Base-by-base conservation (phyloP, 305 asterid genomes). In the Solanum chacoense region DNA sequence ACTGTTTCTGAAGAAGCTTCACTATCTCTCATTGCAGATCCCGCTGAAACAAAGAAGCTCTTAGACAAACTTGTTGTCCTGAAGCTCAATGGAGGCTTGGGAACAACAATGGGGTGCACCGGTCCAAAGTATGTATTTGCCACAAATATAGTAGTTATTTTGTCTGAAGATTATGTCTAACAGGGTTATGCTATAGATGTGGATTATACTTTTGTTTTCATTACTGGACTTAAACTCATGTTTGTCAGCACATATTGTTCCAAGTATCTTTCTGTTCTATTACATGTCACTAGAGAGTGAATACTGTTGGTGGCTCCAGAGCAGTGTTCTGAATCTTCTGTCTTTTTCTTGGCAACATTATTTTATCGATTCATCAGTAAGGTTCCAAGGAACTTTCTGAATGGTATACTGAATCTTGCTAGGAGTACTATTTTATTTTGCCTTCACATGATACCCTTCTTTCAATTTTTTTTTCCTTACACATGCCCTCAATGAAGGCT, bases 81-180 rank as follows among this genome's bases (percentile, higher is more conserved):
- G 86, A 95, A 95, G 93, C 98, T 95, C 90, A 95, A 95, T 89
- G 98, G 98, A 92, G 98, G 98, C 59, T 92, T 95, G 93, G 98
- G 98, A 89, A 95, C 98, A 86, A 95, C 98, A 63, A 95, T 95
- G 98, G 98, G 98, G 20, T 95, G 97, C 90, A 95, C 97, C 18
- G 98, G 98, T 84, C 98, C 98, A 63, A 95, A 95, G 98, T 94
- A 94, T 81, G 95, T 59, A 55, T 38, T 50, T 42, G 8, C 32
- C 40, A 32, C 42, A 83, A 83, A 83, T 83, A 50, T 31, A 20
- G 42, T 13, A 50, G 28, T 83, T 11, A 16, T 20, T 83, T 83
- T 22, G 12, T 50, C 87, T 31, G 1, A 80, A n/a, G 22, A 45
- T 80, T 16, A 80, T 26, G 36, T 31, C 7, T 50, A 18, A 83